Percentiles rank a stretch among this genome's conserved stretches.
phyloP scores from a whole-genome alignment of 306 rosid species.

The Clitoria ternatea region DNA sequence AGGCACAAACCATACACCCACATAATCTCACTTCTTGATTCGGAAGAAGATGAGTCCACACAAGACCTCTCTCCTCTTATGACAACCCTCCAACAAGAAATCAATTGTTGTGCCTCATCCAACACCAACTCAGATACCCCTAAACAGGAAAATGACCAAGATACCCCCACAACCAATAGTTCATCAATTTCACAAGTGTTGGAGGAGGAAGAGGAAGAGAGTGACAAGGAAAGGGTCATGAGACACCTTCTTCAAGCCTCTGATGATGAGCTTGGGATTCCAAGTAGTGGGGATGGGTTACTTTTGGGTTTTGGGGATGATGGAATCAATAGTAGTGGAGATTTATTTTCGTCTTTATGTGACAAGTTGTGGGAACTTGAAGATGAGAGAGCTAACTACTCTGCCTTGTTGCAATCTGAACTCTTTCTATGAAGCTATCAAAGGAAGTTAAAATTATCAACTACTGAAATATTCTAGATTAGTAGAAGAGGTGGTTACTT shows the following conservation, averaged over 20 bases:
- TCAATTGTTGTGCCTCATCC: constrained; percentile 19
- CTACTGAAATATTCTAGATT: background rate
- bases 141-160: background rate
- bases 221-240: constrained; percentile 57
- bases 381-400: constrained; percentile 81
- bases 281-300: constrained; percentile 26
- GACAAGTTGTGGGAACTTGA: constrained; percentile 80
- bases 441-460: background rate
- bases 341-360: constrained; percentile 35
- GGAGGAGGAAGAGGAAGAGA: constrained; percentile 42
- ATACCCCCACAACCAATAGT: background rate
- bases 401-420: constrained; percentile 63
- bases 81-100: constrained; percentile 65
- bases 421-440: constrained; percentile 49
- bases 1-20: constrained; percentile 59
- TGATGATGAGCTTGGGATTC: constrained; percentile 91
- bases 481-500: background rate
- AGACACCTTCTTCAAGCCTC: constrained; percentile 83
- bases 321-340: constrained; percentile 18
- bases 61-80: constrained; percentile 63
- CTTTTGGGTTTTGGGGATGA: constrained; percentile 14
- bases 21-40: constrained; percentile 69
- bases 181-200: background rate
- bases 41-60: constrained; percentile 60
- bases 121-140: background rate